A percentile compares a stretch with the other conserved stretches of the same genome.
Evolutionary conservation across 2,329 filamentous ascomycete species (phyloP).

Genomic region (Talaromyces sp.): DNA sequence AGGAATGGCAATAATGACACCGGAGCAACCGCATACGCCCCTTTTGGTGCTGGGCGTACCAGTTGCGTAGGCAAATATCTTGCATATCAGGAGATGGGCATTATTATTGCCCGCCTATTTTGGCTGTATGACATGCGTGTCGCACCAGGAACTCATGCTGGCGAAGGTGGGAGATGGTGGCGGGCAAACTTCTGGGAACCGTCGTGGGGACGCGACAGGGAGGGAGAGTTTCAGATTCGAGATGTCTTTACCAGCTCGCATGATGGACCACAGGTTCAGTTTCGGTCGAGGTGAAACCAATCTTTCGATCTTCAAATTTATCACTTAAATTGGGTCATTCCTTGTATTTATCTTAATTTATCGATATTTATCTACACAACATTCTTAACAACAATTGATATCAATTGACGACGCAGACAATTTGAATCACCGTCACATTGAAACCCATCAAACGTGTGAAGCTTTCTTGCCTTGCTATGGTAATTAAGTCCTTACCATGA

Average conservation of each 20-base stretch:
- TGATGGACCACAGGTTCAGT: background rate
- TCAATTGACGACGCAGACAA: too few species aligned
- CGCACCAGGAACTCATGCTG: background rate
- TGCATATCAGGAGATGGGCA: constrained; percentile 8
- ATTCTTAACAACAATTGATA: too few species aligned
- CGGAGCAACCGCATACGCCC: constrained; percentile 6
- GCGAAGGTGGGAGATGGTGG: background rate
- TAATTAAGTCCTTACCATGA: background rate
- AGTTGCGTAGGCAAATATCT: constrained; percentile 14
- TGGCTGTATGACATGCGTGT: background rate
- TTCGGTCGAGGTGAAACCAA: background rate
- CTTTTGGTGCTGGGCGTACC: constrained; percentile 13
- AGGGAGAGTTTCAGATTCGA: background rate
- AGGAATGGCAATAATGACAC: background rate
- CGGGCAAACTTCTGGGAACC: background rate
- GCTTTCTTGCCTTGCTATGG: too few species aligned
- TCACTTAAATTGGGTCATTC: background rate
- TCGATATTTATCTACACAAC: background rate
- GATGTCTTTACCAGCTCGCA: background rate
- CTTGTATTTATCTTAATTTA: background rate
- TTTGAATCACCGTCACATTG: too few species aligned
- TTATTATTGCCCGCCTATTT: background rate
- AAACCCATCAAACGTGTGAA: too few species aligned
- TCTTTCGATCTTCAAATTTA: background rate
- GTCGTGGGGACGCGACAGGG: background rate